Conservation (phyloP, 2,329 filamentous ascomycete species). For the Ophiognomonia clavigignenti-juglandacearum region DNA sequence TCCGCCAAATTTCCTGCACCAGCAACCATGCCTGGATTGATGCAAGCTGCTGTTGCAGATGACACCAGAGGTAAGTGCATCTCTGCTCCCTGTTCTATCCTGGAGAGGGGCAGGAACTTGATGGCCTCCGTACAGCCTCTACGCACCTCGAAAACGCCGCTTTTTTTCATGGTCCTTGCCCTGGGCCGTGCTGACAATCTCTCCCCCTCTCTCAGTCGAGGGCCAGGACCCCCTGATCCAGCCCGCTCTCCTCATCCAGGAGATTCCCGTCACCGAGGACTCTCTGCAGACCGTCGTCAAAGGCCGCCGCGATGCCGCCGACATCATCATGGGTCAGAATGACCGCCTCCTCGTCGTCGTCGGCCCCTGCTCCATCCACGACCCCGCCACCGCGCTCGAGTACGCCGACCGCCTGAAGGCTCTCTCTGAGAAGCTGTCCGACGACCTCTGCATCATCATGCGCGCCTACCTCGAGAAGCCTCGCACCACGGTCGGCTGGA, state of each 20-base stretch:
- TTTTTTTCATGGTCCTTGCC: background rate
- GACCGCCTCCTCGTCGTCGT: constrained; percentile 92
- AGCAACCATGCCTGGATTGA: constrained; percentile 34
- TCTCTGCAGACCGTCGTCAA: constrained; percentile 66
- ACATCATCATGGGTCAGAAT: constrained; percentile 72
- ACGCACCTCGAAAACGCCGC: background rate
- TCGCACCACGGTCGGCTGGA: constrained; percentile 97
- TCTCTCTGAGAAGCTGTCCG: constrained; percentile 72
- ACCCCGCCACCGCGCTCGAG: constrained; percentile 80
- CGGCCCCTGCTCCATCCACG: constrained; percentile 96
- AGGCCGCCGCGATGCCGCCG: constrained; percentile 63
- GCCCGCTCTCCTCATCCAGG: constrained; percentile 78
- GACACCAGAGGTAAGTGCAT: constrained; percentile 32
- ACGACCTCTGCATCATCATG: constrained; percentile 92
- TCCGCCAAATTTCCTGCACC: too few relatives aligned
- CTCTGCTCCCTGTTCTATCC: background rate
- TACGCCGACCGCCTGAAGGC: constrained; percentile 77
- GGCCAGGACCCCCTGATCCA: constrained; percentile 92
- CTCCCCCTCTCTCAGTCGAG: constrained; percentile 56
- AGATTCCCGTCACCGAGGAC: constrained; percentile 67
- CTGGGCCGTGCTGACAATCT: constrained; percentile 22
- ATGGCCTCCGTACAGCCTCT: too few relatives aligned
- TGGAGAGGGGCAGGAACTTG: too few relatives aligned
- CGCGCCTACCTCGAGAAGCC: constrained; percentile 99
- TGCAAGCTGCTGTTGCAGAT: constrained; percentile 38